Percentiles rank a stretch among this genome's conserved stretches.
phyloP scores from a whole-genome alignment of 129 eudicot genomes.

The Lactuca sativa region DNA sequence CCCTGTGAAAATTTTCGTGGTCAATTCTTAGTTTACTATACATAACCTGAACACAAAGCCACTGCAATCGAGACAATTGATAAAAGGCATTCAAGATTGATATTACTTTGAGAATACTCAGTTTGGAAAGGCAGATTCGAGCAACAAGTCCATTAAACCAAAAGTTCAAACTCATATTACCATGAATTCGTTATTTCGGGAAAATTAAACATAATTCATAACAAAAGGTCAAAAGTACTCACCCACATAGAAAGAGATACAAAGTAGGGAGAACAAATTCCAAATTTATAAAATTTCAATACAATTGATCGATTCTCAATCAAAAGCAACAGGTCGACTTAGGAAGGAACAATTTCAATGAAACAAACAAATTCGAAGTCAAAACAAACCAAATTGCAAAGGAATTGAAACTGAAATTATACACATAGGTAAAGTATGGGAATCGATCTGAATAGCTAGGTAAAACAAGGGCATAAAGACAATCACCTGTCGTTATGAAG shows the following conservation, averaged over 20 bases:
- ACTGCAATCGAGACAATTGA: neutral
- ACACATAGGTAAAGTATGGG: neutral
- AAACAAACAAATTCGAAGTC: slow-evolving; percentile 7
- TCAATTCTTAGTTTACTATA: neutral
- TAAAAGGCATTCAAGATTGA: neutral
- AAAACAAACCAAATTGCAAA: neutral
- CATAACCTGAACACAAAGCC: neutral
- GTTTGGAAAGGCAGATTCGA: slow-evolving; percentile 1
- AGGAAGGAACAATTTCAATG: neutral
- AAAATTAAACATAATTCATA: neutral
- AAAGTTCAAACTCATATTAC: neutral
- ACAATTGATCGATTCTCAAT: slow-evolving; percentile 7
- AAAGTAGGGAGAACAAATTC: neutral
- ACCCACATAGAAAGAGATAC: neutral
- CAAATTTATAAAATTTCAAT: slow-evolving; percentile 1
- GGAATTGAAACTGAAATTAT: neutral
- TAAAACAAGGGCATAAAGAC: slow-evolving; percentile 3
- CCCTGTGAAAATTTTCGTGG: too few relatives aligned
- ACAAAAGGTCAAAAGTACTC: slow-evolving; percentile 5
- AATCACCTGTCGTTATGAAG: slow-evolving; percentile 32
- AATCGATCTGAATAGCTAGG: slow-evolving; percentile 21
- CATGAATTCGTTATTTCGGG: neutral
- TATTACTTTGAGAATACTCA: neutral
- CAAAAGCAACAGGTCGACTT: slow-evolving; percentile 1
- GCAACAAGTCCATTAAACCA: neutral